Evolutionary conservation across 163 green algal genomes (phyloP).

Genomic region (Volvox carteri): DNA sequence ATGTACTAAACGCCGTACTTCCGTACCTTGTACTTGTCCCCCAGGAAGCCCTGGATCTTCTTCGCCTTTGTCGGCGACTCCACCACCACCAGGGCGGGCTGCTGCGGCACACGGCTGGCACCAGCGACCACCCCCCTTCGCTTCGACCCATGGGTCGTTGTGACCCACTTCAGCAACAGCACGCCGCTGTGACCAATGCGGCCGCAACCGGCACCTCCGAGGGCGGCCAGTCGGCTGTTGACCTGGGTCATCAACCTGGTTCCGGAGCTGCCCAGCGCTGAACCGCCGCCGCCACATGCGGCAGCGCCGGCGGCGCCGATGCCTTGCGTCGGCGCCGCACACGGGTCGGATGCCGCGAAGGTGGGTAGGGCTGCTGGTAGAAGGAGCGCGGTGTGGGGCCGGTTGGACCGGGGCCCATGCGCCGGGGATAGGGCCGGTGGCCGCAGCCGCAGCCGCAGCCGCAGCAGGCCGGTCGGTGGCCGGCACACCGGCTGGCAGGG

Average conservation of each 20-base stretch:
- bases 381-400: too few species aligned
- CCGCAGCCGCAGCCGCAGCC: not conserved
- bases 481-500: too few species aligned
- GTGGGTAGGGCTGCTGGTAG: too few species aligned
- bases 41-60: constrained; percentile 94
- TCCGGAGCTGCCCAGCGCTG: not conserved
- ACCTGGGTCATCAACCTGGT: not conserved
- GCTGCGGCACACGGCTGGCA: not conserved
- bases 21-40: constrained; percentile 77
- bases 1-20: too few species aligned
- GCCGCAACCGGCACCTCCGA: not conserved
- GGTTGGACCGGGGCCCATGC: too few species aligned
- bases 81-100: constrained; percentile 84
- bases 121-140: not conserved
- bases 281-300: not conserved
- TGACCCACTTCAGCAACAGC: not conserved
- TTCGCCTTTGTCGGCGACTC: constrained; percentile 95
- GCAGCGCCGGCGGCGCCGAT: too few species aligned
- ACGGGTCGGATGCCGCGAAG: too few species aligned
- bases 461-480: not conserved
- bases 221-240: not conserved
- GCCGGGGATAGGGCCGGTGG: too few species aligned
- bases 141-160: constrained; percentile 3
- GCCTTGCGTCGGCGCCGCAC: too few species aligned
- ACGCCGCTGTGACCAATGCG: not conserved